Percentiles rank a stretch among this genome's conserved stretches.
Conservation (phyloP, 768 basidiomycete species). For the Psilocybe subaeruginosa region DNA sequence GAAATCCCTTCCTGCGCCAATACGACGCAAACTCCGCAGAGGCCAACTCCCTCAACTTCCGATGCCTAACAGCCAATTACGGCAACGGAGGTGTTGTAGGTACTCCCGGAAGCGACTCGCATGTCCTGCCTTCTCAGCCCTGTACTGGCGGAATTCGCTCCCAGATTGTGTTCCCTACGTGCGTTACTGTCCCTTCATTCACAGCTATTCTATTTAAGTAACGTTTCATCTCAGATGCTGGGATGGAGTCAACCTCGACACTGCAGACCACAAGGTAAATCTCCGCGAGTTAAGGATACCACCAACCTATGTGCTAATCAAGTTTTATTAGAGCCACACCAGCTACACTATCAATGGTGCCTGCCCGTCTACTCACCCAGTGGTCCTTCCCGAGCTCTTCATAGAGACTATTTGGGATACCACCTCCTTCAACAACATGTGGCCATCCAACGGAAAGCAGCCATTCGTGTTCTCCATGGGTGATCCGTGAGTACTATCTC, state of each 20-base stretch:
- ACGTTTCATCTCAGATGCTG: constrained; percentile 17
- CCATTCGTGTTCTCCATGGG: constrained; percentile 25
- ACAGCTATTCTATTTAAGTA: neutral
- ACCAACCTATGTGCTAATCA: too few relatives aligned
- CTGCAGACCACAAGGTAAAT: constrained; percentile 19
- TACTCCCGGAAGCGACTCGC: constrained; percentile 18
- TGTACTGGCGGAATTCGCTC: constrained; percentile 25
- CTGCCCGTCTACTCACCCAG: constrained; percentile 21
- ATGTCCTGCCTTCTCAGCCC: constrained; percentile 15
- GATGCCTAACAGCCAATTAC: constrained; percentile 21
- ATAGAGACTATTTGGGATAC: constrained; percentile 24
- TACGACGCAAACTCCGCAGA: constrained; percentile 13
- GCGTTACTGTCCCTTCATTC: neutral
- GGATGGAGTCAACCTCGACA: constrained; percentile 25
- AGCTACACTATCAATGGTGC: constrained; percentile 18
- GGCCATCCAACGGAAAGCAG: constrained; percentile 20
- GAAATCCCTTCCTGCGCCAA: constrained; percentile 18
- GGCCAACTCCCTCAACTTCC: constrained; percentile 21
- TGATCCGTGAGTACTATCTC: constrained; percentile 18
- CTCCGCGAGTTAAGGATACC: neutral
- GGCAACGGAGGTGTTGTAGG: constrained; percentile 21
- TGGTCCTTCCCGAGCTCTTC: constrained; percentile 20
- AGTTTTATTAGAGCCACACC: constrained; percentile 16
- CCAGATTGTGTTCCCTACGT: constrained; percentile 24
- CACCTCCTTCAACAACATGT: constrained; percentile 23